Evolutionary conservation across 106 monocot genomes (phyloP).

Genomic region (Acorus gramineus): DNA sequence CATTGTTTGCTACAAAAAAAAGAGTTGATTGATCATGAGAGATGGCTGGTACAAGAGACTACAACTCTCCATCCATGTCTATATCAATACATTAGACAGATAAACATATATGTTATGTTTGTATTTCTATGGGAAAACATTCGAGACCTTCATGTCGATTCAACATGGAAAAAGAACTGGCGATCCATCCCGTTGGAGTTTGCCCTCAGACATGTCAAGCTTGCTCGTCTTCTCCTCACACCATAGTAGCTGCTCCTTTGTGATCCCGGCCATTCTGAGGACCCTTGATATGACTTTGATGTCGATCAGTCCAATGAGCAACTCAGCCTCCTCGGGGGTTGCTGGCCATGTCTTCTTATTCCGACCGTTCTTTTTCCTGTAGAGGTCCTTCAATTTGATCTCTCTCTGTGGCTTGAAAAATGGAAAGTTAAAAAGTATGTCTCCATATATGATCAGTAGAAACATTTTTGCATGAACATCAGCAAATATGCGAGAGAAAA

Average conservation of each 20-base stretch:
- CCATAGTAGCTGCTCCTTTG: constrained; percentile 88
- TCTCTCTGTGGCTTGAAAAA: constrained; percentile 49
- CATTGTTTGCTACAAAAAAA: no score
- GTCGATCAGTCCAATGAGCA: constrained; percentile 61
- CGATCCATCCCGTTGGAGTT: constrained; percentile 41
- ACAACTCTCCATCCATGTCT: no score
- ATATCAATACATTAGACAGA: constrained; percentile 1
- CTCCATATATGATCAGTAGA: no score
- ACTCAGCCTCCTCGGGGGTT: constrained; percentile 36
- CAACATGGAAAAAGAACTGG: constrained; percentile 82
- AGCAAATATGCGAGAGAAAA: no score
- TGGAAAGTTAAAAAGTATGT: no score
- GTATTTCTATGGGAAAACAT: no score
- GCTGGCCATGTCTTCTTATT: constrained; percentile 64
- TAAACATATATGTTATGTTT: neutral
- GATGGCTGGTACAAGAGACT: no score
- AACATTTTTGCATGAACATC: no score
- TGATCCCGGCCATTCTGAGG: constrained; percentile 57
- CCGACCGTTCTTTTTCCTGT: constrained; percentile 47
- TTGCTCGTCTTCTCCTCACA: constrained; percentile 99
- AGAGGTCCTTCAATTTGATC: constrained; percentile 63
- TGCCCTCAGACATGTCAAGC: constrained; percentile 45
- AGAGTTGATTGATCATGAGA: no score
- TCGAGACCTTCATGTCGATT: neutral
- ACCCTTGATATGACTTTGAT: constrained; percentile 69